Conservation (phyloP, 2,329 filamentous ascomycete species). For the Penicillium hesseltinei region DNA sequence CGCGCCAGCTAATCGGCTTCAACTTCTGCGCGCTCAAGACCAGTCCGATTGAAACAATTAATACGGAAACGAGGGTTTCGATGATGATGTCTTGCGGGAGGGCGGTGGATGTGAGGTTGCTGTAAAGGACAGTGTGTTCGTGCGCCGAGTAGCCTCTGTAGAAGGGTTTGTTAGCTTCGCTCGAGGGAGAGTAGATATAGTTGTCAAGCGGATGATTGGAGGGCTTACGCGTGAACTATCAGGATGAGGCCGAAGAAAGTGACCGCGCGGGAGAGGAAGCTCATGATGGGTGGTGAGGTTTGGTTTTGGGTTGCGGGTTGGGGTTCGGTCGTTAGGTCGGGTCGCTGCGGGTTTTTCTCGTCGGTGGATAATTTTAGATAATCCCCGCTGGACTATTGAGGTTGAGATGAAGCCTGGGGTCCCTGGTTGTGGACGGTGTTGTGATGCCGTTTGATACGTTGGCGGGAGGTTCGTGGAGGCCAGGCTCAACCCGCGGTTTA, state of each 20-base stretch:
- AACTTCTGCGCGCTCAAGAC: slow-evolving; percentile 74
- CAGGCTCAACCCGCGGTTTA: slow-evolving; percentile 2
- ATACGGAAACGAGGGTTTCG: slow-evolving; percentile 77
- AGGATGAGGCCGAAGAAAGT: slow-evolving; percentile 74
- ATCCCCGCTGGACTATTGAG: background rate
- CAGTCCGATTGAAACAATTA: slow-evolving; percentile 79
- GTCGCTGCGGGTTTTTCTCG: background rate
- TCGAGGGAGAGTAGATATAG: background rate
- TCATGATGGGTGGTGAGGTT: slow-evolving; percentile 52
- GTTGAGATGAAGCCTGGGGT: background rate
- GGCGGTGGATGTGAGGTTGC: slow-evolving; percentile 50
- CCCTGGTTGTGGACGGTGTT: background rate
- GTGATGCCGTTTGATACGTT: background rate
- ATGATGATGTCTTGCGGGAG: slow-evolving; percentile 84
- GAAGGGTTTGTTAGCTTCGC: background rate
- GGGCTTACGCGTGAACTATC: slow-evolving; percentile 78
- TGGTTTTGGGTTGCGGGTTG: background rate
- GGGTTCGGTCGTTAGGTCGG: background rate
- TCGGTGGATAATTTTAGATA: background rate
- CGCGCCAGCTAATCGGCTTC: slow-evolving; percentile 84
- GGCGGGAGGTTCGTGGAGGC: slow-evolving; percentile 3
- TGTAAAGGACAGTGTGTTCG: slow-evolving; percentile 77
- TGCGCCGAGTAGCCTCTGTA: slow-evolving; percentile 91
- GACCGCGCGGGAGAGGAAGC: slow-evolving; percentile 67
- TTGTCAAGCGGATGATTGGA: background rate